These are phyloP conservation scores for Sisymbrium altissimum DNA, from an alignment of 345 rosid genomes.

Conservation along the genomic window DNA sequence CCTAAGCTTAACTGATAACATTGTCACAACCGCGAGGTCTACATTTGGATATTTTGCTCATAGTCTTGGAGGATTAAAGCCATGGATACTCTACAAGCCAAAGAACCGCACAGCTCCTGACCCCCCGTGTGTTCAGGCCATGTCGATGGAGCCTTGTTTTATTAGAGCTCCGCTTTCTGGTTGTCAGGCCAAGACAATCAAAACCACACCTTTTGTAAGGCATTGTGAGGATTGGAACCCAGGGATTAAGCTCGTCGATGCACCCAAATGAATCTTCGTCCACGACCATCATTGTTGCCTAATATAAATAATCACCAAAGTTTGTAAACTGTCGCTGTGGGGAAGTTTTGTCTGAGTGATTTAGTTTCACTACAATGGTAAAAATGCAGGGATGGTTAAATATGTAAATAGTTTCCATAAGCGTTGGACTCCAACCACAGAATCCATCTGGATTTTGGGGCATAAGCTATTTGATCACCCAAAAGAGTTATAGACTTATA, in stretches of 20 bases:
- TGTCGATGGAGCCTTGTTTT: constrained; percentile 41
- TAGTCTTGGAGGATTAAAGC: constrained; percentile 26
- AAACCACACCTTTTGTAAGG: constrained; percentile 25
- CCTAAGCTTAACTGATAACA: constrained; percentile 28
- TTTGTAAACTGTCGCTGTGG: not conserved
- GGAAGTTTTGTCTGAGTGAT: too few relatives aligned
- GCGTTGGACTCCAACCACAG: too few relatives aligned
- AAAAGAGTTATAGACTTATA: not conserved
- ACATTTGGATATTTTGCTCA: constrained; percentile 45
- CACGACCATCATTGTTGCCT: not conserved
- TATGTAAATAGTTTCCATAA: too few relatives aligned
- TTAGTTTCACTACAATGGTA: too few relatives aligned
- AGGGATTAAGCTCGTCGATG: constrained; percentile 35
- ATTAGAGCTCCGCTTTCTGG: constrained; percentile 26
- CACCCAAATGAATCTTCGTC: not conserved
- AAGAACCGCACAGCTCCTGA: constrained; percentile 27
- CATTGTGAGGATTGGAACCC: constrained; percentile 34
- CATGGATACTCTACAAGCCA: constrained; percentile 37
- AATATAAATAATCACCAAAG: not conserved
- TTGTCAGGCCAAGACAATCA: constrained; percentile 24
- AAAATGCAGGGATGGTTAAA: too few relatives aligned
- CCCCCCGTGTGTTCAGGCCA: constrained; percentile 25
- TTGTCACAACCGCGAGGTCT: constrained; percentile 36
- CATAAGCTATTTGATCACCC: constrained; percentile 28
- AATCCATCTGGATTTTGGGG: too few relatives aligned